Evolutionary conservation across 2,329 filamentous ascomycete genomes (phyloP), one percentile per base, ranked within the genome.

Genomic region (Huntiella savannae): DNA sequence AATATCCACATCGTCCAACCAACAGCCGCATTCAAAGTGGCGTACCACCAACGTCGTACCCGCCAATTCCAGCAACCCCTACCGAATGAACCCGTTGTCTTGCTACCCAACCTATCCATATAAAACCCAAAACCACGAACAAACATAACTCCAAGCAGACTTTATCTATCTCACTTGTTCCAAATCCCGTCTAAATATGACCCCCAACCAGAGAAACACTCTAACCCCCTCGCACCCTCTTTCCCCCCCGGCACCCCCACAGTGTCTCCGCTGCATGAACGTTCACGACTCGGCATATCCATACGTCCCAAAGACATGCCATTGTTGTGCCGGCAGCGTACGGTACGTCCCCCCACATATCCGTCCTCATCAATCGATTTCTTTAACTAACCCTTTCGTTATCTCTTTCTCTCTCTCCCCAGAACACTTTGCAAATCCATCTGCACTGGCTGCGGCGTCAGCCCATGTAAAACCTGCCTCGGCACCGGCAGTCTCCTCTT

Each of bases 281-380:
- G 39, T 47, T 10, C n/a, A 16, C 13, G 33, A 43, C 33, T 37
- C 33, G 8, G 16, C n/a, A 2, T 7, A 42, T 17, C 45, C 45
- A 37, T 40, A 47, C 36, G 22, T 34, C 13, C 38, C 45, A n/a
- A 36, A 17, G 17, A 47, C 40, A 7, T 47, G 45, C 28, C 32
- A 47, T 11, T 47, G 45, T 28, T 47, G 45, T 28, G 40, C 40
- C n/a, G 45, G 45, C 5, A 41, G 40, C 17, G 38, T 42, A 17
- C 33, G 45, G 45, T 47, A 38, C 19, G 45, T 19, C 15, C 22
- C 7, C 17, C 3, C 10, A 13, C 10, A n/a, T 22, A 6, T 5
- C 13, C 12, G 8, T 4, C 5, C 6, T 11, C 7, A 17, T 35
- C 16, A 35, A 4, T n/a, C 12, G 15, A 8, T 6, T 7, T 7